phyloP scores from a whole-genome alignment of 176 grass and related monocot genomes.

The Thalia dealbata region DNA sequence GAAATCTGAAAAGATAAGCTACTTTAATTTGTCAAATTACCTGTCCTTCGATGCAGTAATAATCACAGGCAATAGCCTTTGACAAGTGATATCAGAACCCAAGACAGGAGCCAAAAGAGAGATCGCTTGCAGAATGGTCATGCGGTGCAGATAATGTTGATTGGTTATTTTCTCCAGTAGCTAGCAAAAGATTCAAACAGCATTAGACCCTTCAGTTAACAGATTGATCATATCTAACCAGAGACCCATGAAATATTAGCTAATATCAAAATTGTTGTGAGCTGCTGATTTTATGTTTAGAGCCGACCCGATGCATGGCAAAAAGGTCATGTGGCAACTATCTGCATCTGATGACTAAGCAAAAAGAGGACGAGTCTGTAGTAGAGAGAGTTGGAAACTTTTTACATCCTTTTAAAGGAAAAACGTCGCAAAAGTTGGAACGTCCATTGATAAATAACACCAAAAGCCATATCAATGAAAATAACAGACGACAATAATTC shows the following conservation, averaged over 20 bases:
- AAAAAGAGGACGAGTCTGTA: no score
- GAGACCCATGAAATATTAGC: background rate
- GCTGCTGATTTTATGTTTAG: no score
- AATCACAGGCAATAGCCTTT: conserved; percentile 73
- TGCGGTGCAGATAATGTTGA: conserved; percentile 81
- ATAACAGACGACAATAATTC: no score
- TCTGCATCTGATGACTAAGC: background rate
- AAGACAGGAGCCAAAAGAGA: conserved; percentile 78
- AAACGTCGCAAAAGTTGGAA: no score
- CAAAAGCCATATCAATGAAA: no score
- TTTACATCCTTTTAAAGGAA: no score
- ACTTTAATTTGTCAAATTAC: conserved; percentile 18
- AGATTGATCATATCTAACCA: background rate
- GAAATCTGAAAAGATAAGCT: background rate
- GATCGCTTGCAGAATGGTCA: conserved; percentile 82
- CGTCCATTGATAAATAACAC: no score
- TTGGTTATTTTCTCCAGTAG: conserved; percentile 92
- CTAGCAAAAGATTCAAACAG: conserved; percentile 30
- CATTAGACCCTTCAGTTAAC: background rate
- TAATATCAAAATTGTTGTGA: no score
- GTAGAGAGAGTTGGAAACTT: no score
- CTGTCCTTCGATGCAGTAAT: conserved; percentile 80
- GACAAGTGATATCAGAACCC: conserved; percentile 79
- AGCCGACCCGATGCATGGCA: no score
- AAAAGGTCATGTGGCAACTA: background rate